Base-by-base conservation (phyloP, 768 basidiomycete genomes). In the Termitomyces sp. region DNA sequence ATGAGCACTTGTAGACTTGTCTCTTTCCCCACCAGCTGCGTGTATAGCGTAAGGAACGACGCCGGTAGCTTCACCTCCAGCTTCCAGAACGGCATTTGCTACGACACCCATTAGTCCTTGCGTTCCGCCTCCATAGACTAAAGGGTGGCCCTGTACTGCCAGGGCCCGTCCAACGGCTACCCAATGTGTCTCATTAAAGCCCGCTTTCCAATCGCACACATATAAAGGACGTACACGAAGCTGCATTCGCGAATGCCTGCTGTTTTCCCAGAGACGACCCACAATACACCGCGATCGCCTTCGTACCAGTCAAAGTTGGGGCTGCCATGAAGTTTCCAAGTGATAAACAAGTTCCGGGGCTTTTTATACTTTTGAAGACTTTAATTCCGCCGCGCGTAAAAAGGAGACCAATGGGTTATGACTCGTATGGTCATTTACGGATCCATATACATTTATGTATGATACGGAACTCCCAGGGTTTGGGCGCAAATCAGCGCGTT, bases 121-220 rank as follows among this genome's bases (percentile, higher is more conserved):
- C 20, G 79, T 77, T 0, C 93, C 95, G 7, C 95, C 95, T 2
- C 95, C 95, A 68, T 97, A 98, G 2, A 98, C 81, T 15, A 97
- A 78, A 4, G 85, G 81, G 3, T 87, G 77, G 0, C 80, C 75
- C 16, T 79, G 72, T 8, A 71, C 70, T 3, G 85, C 91, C 30
- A 96, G 73, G 0, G 93, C 91, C 47, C 75, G 71, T 41, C 91
- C 95, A 13, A 97, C 66, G 22, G 92, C 91, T 90, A 65, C 45
- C 48, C 36, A 36, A 31, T 33, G 42, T 20, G 39, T 11, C 18
- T 24, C 22, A 46, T 48, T 22, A 22, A 30, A 24, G 18, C 20
- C 45, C 36, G n/a, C n/a, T n/a, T 0, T 22, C 24, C 20, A 3
- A 12, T 51, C 13, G 36, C 34, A 34, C 34, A 30, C 8, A 22